Conservation (phyloP, 2,329 filamentous ascomycete genomes). For the Alternaria atra region DNA sequence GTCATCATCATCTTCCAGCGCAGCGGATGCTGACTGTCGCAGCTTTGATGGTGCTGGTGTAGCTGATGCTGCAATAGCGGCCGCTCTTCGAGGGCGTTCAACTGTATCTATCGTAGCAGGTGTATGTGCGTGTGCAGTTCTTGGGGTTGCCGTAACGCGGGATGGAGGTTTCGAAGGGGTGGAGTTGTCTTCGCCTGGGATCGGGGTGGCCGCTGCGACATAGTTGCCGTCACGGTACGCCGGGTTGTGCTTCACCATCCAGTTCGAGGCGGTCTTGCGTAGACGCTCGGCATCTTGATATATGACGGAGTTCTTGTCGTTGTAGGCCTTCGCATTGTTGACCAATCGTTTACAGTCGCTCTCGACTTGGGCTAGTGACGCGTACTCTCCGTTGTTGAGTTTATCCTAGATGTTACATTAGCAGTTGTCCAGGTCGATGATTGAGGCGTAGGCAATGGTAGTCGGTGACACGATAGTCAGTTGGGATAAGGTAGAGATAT, state of each 20-base stretch:
- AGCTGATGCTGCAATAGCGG: conserved; percentile 32
- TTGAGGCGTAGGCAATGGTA: background rate
- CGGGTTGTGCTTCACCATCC: conserved; percentile 86
- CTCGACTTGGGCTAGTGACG: conserved; percentile 77
- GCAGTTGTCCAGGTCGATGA: background rate
- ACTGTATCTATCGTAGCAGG: conserved; percentile 35
- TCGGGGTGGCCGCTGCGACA: conserved; percentile 75
- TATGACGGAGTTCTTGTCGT: conserved; percentile 73
- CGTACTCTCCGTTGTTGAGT: conserved; percentile 73
- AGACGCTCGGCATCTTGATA: conserved; percentile 88
- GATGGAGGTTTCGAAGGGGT: conserved; percentile 41
- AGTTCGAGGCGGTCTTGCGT: conserved; percentile 85
- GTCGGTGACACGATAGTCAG: background rate
- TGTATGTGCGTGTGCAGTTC: conserved; percentile 21
- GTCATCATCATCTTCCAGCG: conserved; percentile 28
- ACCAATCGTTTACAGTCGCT: conserved; percentile 89
- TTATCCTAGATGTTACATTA: conserved; percentile 60
- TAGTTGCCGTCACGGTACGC: conserved; percentile 76
- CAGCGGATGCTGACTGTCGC: conserved; percentile 40
- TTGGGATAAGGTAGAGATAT: background rate
- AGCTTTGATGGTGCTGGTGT: conserved; percentile 48
- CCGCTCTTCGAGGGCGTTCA: conserved; percentile 47
- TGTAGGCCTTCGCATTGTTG: conserved; percentile 85
- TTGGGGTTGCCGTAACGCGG: conserved; percentile 40
- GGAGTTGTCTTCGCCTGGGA: conserved; percentile 65